phyloP scores from a whole-genome alignment of 23 red algal species.

The Cyanidium caldarium region DNA sequence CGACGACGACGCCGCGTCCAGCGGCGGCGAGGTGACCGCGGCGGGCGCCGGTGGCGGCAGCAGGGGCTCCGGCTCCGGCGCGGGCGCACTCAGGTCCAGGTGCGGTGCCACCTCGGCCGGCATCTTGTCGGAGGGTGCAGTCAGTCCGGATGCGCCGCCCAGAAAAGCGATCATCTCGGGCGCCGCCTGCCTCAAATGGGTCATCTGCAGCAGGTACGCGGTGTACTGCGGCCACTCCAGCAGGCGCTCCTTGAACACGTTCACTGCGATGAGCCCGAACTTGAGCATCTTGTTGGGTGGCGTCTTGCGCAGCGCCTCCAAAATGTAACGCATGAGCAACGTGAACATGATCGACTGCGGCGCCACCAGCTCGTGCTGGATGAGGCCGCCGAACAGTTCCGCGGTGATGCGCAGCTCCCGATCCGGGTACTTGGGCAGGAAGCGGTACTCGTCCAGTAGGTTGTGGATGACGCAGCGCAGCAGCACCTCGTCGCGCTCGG shows the following conservation, averaged over 20 bases:
- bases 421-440: conserved; percentile 79
- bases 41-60: not conserved
- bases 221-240: conserved; percentile 68
- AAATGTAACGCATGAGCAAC: conserved; percentile 43
- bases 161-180: conserved; percentile 22
- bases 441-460: conserved; percentile 95
- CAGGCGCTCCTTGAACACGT: conserved; percentile 31
- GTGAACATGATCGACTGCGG: conserved; percentile 14
- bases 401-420: conserved; percentile 68
- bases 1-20: not conserved
- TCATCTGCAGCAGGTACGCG: conserved; percentile 35
- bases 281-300: conserved; percentile 35
- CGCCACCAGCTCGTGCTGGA: conserved; percentile 36
- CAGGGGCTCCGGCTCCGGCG: no score
- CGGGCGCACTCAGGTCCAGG: no score
- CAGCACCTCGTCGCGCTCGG: conserved; percentile 34
- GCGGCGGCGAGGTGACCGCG: not conserved
- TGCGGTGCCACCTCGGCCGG: not conserved
- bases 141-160: not conserved
- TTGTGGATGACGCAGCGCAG: conserved; percentile 82
- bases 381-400: conserved; percentile 66
- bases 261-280: conserved; percentile 67
- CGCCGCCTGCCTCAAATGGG: conserved; percentile 28
- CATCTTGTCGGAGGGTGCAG: no score
- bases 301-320: conserved; percentile 48